Percentiles rank a stretch among this genome's conserved stretches.
Evolutionary conservation across 108 stramenopile species (phyloP).

Genomic region (Fragilariopsis cylindrus): DNA sequence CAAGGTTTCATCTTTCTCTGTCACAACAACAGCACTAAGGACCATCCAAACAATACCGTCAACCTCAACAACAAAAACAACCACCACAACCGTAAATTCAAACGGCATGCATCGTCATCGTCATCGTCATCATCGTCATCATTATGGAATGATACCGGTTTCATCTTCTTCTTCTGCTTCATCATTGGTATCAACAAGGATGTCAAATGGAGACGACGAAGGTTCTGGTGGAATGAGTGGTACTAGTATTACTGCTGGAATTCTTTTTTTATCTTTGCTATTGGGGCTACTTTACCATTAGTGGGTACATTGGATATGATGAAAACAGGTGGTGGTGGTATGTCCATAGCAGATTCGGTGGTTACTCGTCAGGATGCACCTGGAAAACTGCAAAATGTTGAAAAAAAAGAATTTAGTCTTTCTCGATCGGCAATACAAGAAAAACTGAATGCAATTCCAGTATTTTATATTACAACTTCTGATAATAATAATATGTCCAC

Average conservation of each 20-base stretch:
- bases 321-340: conserved; percentile 24
- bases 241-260: conserved; percentile 14
- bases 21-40: too few relatives aligned
- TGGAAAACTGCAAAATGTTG: conserved; percentile 27
- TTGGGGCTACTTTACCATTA: not conserved
- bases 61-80: not conserved
- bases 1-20: too few relatives aligned
- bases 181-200: not conserved
- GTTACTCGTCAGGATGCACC: conserved; percentile 50
- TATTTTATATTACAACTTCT: conserved; percentile 37
- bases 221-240: not conserved
- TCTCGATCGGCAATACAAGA: conserved; percentile 47
- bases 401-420: conserved; percentile 40
- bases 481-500: conserved; percentile 17
- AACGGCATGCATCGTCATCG: not conserved
- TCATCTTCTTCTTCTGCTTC: too few relatives aligned
- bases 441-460: conserved; percentile 50
- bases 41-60: too few relatives aligned
- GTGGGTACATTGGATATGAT: conserved; percentile 16
- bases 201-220: conserved; percentile 10
- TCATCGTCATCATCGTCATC: too few relatives aligned
- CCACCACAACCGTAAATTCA: not conserved
- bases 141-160: too few relatives aligned
- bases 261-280: conserved; percentile 30
- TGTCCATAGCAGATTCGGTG: conserved; percentile 46